These are phyloP conservation scores for Zanthoxylum bungeanum DNA, from an alignment of 345 rosid species.

Conservation along the genomic window DNA sequence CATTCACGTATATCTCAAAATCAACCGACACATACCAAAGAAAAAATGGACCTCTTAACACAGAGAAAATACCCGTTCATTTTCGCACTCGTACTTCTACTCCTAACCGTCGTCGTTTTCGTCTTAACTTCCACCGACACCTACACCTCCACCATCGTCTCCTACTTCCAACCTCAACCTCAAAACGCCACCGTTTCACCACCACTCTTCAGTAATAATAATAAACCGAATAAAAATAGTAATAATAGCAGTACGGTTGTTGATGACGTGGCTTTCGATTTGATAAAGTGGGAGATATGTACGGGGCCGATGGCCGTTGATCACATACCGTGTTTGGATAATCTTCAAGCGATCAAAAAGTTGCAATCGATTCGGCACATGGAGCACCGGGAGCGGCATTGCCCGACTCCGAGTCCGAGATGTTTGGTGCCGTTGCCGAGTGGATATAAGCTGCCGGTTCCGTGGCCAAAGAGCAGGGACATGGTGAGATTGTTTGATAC, in stretches of 20 bases:
- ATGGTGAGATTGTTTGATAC: conserved; percentile 72
- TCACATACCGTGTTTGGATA: conserved; percentile 84
- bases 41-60: conserved; percentile 26
- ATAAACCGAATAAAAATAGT: background rate
- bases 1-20: background rate
- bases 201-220: background rate
- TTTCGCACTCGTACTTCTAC: conserved; percentile 37
- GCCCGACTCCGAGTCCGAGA: conserved; percentile 60
- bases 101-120: conserved; percentile 36
- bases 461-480: conserved; percentile 95
- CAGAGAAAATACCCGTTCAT: conserved; percentile 47
- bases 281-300: conserved; percentile 52
- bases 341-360: conserved; percentile 50
- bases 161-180: conserved; percentile 31
- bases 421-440: conserved; percentile 75
- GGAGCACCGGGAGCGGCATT: conserved; percentile 93
- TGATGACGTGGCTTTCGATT: conserved; percentile 18
- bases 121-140: conserved; percentile 25
- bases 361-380: conserved; percentile 68
- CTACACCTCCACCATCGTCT: conserved; percentile 25
- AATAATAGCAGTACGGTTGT: background rate
- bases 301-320: conserved; percentile 48
- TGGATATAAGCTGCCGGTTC: conserved; percentile 65
- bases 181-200: conserved; percentile 20
- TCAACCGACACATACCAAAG: background rate